Percentiles rank a stretch among this genome's conserved stretches.
Evolutionary conservation across 129 eudicot species (phyloP).

Genomic region (Lonicera japonica): DNA sequence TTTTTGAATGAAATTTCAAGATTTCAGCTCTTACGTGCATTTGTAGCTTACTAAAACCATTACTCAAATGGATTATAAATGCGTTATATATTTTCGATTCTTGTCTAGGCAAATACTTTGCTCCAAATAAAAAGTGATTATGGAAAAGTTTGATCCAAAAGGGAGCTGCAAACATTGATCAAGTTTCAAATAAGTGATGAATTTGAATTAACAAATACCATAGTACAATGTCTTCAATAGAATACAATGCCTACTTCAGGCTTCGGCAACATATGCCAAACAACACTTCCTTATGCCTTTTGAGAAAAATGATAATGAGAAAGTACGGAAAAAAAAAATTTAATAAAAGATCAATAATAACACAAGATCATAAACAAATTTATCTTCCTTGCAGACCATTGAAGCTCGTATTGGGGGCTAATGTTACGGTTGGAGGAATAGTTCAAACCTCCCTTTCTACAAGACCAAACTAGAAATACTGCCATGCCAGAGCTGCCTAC

Average conservation of each 20-base stretch:
- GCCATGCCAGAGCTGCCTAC: not conserved
- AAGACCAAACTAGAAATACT: not conserved
- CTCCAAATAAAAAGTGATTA: too few relatives aligned
- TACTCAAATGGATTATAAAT: too few relatives aligned
- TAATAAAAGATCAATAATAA: too few relatives aligned
- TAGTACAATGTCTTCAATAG: not conserved
- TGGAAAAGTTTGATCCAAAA: too few relatives aligned
- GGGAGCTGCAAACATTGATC: too few relatives aligned
- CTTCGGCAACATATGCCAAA: not conserved
- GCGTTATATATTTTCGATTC: too few relatives aligned
- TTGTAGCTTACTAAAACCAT: too few relatives aligned
- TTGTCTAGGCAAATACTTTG: too few relatives aligned
- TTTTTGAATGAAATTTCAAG: too few relatives aligned
- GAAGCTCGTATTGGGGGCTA: not conserved
- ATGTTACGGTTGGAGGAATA: not conserved
- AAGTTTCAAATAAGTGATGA: too few relatives aligned
- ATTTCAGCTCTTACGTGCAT: too few relatives aligned
- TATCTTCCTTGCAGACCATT: constrained; percentile 3
- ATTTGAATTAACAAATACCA: not conserved
- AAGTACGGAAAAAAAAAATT: not conserved
- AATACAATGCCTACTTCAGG: not conserved
- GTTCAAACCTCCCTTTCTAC: not conserved
- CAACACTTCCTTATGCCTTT: not conserved
- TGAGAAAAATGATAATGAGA: constrained; percentile 6
- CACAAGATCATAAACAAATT: not conserved